These are phyloP conservation scores for Lactifluus piperatus DNA, from an alignment of 768 basidiomycete species.

Conservation along the genomic window DNA sequence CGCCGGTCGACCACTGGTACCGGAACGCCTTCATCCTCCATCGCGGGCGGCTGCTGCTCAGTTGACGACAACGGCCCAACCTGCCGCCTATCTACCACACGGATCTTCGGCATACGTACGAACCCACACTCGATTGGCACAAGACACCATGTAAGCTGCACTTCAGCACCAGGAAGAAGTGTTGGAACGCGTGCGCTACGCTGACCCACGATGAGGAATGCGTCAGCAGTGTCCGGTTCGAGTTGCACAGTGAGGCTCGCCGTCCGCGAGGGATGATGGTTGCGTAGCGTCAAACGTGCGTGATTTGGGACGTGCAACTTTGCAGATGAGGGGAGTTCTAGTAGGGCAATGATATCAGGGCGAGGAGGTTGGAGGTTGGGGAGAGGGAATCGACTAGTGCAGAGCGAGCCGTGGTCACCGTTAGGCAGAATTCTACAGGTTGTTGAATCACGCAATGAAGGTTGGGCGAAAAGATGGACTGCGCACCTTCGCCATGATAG, in stretches of 20 bases:
- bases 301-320: slow-evolving; percentile 53
- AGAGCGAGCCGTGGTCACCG: slow-evolving; percentile 36
- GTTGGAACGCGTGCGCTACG: slow-evolving; percentile 57
- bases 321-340: slow-evolving; percentile 53
- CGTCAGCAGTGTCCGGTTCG: slow-evolving; percentile 56
- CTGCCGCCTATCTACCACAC: slow-evolving; percentile 43
- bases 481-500: slow-evolving; percentile 58
- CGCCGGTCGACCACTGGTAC: slow-evolving; percentile 56
- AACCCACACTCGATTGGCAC: slow-evolving; percentile 71
- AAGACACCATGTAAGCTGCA: slow-evolving; percentile 54
- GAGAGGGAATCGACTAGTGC: slow-evolving; percentile 46
- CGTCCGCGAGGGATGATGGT: slow-evolving; percentile 51
- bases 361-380: slow-evolving; percentile 53
- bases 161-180: slow-evolving; percentile 67
- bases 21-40: slow-evolving; percentile 57
- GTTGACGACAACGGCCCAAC: background rate
- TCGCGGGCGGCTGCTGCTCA: slow-evolving; percentile 29
- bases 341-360: slow-evolving; percentile 56
- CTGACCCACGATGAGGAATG: slow-evolving; percentile 78
- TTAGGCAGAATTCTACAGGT: slow-evolving; percentile 37
- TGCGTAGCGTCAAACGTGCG: slow-evolving; percentile 54
- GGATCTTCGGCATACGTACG: slow-evolving; percentile 51
- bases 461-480: background rate
- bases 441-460: background rate
- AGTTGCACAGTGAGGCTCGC: slow-evolving; percentile 65